These are phyloP conservation scores for Fusarium protoensiforme DNA, from an alignment of 2,329 filamentous ascomycete species.

Conservation along the genomic window DNA sequence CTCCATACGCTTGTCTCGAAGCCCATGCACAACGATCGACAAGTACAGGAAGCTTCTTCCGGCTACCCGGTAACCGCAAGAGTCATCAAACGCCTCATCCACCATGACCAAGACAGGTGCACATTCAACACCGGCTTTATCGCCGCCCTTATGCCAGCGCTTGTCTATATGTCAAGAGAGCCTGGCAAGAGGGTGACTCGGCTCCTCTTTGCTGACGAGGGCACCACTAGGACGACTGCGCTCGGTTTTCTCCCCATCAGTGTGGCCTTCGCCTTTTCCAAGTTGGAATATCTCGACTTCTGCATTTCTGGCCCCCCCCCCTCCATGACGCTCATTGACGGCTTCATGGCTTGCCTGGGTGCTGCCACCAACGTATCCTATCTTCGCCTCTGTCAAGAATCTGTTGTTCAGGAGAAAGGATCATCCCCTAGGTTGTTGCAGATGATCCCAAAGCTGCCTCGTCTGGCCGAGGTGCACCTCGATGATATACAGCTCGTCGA, in stretches of 20 bases:
- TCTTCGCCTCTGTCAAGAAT: slow-evolving; percentile 6
- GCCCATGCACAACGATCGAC: slow-evolving; percentile 6
- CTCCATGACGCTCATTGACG: neutral
- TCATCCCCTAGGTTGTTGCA: neutral
- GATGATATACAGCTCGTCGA: neutral
- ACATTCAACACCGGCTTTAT: neutral
- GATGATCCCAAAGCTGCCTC: neutral
- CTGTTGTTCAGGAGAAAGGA: neutral
- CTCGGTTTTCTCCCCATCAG: neutral
- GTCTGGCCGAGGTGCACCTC: slow-evolving; percentile 1
- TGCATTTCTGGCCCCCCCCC: neutral
- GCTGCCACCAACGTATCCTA: neutral
- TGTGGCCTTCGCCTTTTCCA: neutral
- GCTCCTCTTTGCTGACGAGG: slow-evolving; percentile 7
- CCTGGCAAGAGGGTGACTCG: neutral
- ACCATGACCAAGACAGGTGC: rapidly evolving
- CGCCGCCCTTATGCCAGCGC: neutral
- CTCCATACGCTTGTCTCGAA: slow-evolving; percentile 8
- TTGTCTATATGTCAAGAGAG: neutral
- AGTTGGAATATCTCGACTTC: slow-evolving; percentile 3
- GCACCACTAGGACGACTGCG: neutral
- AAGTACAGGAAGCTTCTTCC: neutral
- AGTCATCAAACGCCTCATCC: neutral
- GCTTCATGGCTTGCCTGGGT: neutral
- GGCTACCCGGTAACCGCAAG: neutral